Conservation (phyloP, 2,329 filamentous ascomycete species). For the Byssothecium circinans region DNA sequence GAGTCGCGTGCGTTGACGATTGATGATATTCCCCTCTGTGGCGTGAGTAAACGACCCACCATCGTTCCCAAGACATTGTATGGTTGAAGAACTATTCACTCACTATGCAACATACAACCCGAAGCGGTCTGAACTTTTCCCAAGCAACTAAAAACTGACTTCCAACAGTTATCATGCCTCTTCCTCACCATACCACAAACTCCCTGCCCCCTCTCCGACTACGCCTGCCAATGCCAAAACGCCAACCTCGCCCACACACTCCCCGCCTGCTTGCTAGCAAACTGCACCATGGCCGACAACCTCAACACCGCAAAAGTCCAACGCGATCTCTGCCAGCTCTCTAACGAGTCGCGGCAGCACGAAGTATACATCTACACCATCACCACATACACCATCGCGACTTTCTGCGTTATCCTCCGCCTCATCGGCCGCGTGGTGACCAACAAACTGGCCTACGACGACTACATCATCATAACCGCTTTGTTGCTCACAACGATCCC, state of each 20-base stretch:
- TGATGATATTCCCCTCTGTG: slow-evolving; percentile 22
- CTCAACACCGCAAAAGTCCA: slow-evolving; percentile 24
- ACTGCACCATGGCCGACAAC: slow-evolving; percentile 23
- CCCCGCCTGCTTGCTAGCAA: slow-evolving; percentile 21
- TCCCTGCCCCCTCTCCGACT: slow-evolving; percentile 19
- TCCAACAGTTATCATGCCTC: slow-evolving; percentile 19
- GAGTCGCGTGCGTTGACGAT: slow-evolving; percentile 11
- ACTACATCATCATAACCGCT: slow-evolving; percentile 21
- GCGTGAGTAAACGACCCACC: too few species aligned
- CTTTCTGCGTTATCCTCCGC: slow-evolving; percentile 16
- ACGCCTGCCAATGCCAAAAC: slow-evolving; percentile 19
- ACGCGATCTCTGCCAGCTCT: slow-evolving; percentile 21
- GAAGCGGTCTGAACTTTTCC: too few species aligned
- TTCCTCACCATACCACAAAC: slow-evolving; percentile 13
- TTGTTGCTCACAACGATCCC: slow-evolving; percentile 22
- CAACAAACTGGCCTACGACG: slow-evolving; percentile 19
- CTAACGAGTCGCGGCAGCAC: slow-evolving; percentile 16
- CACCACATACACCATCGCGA: slow-evolving; percentile 16
- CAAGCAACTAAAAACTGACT: too few species aligned
- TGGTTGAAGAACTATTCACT: not conserved
- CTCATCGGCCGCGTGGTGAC: slow-evolving; percentile 18
- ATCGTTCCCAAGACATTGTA: too few species aligned
- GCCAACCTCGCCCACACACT: slow-evolving; percentile 6
- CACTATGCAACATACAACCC: not conserved
- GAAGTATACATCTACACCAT: slow-evolving; percentile 12